Conservation (phyloP, 352 stramenopile species). For the Phytopythium mirpurense region DNA sequence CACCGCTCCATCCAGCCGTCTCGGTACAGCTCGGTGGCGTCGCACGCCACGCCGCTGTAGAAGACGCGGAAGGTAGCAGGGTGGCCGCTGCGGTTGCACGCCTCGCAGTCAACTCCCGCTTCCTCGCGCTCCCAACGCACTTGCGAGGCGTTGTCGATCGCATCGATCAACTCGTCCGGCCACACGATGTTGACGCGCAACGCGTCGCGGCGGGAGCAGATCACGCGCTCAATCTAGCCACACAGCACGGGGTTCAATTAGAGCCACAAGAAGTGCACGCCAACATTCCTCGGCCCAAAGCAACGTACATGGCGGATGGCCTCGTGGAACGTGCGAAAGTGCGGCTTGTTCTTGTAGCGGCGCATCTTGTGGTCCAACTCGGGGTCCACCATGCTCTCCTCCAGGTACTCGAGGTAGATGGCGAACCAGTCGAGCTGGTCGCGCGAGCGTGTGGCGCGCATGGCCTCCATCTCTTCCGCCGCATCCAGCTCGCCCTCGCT, state of each 20-base stretch:
- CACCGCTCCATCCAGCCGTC: slow-evolving; percentile 61
- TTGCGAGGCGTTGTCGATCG: slow-evolving; percentile 33
- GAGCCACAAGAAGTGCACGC: too few species aligned
- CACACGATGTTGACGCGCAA: slow-evolving; percentile 64
- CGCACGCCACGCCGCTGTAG: slow-evolving; percentile 51
- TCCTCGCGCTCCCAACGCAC: slow-evolving; percentile 29
- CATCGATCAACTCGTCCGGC: slow-evolving; percentile 61
- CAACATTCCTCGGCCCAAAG: neutral
- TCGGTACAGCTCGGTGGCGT: slow-evolving; percentile 62
- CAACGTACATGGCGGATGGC: slow-evolving; percentile 55
- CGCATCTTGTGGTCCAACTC: slow-evolving; percentile 59
- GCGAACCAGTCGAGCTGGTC: slow-evolving; percentile 75
- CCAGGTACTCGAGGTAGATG: slow-evolving; percentile 82
- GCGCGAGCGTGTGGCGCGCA: slow-evolving; percentile 39
- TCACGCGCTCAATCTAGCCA: slow-evolving; percentile 48
- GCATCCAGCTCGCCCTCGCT: slow-evolving; percentile 41
- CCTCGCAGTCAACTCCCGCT: slow-evolving; percentile 50
- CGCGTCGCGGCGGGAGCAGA: slow-evolving; percentile 68
- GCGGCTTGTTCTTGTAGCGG: slow-evolving; percentile 20
- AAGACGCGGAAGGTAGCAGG: slow-evolving; percentile 48
- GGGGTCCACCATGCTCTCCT: slow-evolving; percentile 59
- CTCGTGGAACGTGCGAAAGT: slow-evolving; percentile 44
- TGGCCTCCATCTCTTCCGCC: slow-evolving; percentile 27
- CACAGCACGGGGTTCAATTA: too few species aligned
- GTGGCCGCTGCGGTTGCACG: slow-evolving; percentile 70